Evolutionary conservation across 2,329 filamentous ascomycete species (phyloP).

Genomic region (Sarocladium kiliense): DNA sequence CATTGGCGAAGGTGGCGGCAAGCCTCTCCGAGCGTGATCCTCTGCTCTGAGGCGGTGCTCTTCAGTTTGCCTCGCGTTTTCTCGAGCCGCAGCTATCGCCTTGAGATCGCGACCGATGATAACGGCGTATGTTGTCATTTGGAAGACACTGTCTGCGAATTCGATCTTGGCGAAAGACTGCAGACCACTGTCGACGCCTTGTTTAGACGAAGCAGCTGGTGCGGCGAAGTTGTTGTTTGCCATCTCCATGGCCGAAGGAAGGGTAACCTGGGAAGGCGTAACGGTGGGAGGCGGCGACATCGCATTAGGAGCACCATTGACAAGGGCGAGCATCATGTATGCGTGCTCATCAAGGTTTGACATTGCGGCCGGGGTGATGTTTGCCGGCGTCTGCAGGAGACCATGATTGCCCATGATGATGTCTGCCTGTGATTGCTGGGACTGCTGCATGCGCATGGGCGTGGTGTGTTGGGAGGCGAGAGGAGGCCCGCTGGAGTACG

Average conservation of each 20-base stretch:
- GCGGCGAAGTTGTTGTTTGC: not conserved
- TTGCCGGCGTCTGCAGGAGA: conserved; percentile 12
- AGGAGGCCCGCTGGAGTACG: not conserved
- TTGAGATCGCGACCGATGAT: conserved; percentile 67
- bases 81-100: conserved; percentile 49
- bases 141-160: conserved; percentile 71
- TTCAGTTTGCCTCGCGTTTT: conserved; percentile 43
- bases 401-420: conserved; percentile 9
- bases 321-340: conserved; percentile 42
- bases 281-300: conserved; percentile 39
- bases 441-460: conserved; percentile 7
- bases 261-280: conserved; percentile 40
- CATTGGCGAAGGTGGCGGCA: conserved; percentile 47
- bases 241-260: conserved; percentile 28
- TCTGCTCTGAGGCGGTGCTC: conserved; percentile 38
- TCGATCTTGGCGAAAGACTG: conserved; percentile 58
- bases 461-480: conserved; percentile 5
- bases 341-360: conserved; percentile 30
- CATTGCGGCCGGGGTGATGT: conserved; percentile 26
- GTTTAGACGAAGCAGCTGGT: not conserved
- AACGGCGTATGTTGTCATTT: conserved; percentile 71
- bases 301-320: conserved; percentile 19
- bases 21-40: conserved; percentile 40
- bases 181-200: conserved; percentile 20
- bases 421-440: not conserved